These are phyloP conservation scores for Myriangium duriaei DNA, from an alignment of 2,329 filamentous ascomycete genomes.

Conservation along the genomic window DNA sequence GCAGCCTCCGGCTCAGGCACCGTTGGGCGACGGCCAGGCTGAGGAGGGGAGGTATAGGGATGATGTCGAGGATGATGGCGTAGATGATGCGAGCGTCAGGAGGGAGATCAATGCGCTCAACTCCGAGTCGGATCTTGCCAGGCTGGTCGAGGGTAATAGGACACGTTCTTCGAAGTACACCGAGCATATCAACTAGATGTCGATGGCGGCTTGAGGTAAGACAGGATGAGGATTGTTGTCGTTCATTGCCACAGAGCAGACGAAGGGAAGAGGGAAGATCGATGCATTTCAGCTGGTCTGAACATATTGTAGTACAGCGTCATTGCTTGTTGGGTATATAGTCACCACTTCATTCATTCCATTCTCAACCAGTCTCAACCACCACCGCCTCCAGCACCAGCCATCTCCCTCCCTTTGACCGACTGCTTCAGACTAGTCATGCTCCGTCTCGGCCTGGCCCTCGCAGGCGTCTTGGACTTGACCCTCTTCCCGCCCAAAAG, in stretches of 20 bases:
- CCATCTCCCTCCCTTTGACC: constrained; percentile 8
- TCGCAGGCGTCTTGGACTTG: constrained; percentile 36
- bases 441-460: constrained; percentile 50
- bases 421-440: constrained; percentile 30
- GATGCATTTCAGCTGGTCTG: too few species aligned
- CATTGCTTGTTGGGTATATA: too few species aligned
- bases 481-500: constrained; percentile 43
- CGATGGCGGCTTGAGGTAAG: too few species aligned
- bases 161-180: constrained; percentile 2
- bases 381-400: too few species aligned
- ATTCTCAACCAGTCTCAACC: too few species aligned
- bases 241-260: too few species aligned
- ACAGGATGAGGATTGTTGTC: too few species aligned
- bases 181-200: too few species aligned
- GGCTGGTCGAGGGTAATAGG: constrained; percentile 8
- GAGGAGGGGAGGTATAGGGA: constrained; percentile 7
- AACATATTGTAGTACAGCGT: too few species aligned
- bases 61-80: constrained; percentile 6
- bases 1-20: constrained; percentile 10
- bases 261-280: too few species aligned
- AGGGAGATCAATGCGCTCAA: constrained; percentile 15
- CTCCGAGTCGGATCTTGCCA: constrained; percentile 7
- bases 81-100: constrained; percentile 18
- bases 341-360: too few species aligned
- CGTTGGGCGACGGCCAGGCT: constrained; percentile 10